These are phyloP conservation scores for Plasmodium yoelii DNA, from an alignment of 169 alveolate species.

Conservation along the genomic window DNA sequence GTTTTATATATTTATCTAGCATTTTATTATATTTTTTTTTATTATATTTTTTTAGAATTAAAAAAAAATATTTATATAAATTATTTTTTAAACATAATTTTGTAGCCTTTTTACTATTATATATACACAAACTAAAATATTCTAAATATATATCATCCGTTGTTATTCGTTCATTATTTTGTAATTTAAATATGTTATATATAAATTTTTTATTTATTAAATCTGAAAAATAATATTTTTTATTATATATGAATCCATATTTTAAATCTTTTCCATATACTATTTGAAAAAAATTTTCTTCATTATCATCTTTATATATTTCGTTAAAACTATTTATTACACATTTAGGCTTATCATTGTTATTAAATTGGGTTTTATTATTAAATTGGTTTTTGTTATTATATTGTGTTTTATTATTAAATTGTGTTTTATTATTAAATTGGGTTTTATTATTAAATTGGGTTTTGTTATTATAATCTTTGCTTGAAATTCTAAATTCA, in stretches of 20 bases:
- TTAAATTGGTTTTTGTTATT: too few relatives aligned
- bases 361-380: too few relatives aligned
- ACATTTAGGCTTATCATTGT: too few relatives aligned
- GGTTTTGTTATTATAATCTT: too few relatives aligned
- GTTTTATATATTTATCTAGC: constrained; percentile 42
- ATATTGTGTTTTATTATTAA: too few relatives aligned
- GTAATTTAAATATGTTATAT: constrained; percentile 3
- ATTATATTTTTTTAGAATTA: constrained; percentile 56
- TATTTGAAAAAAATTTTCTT: too few relatives aligned
- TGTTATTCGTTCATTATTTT: constrained; percentile 39
- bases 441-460: too few relatives aligned
- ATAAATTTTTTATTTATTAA: constrained; percentile 38
- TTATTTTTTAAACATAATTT: constrained; percentile 33
- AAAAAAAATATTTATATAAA: constrained; percentile 52
- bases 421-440: too few relatives aligned
- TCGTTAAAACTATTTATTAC: too few relatives aligned
- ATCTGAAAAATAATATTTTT: constrained; percentile 32
- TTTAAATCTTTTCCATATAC: not conserved
- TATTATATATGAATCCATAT: constrained; percentile 12
- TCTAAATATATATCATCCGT: constrained; percentile 48
- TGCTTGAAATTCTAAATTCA: too few relatives aligned
- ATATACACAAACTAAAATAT: constrained; percentile 53
- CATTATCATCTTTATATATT: too few relatives aligned
- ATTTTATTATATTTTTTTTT: constrained; percentile 44
- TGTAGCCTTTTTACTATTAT: constrained; percentile 60